Conservation (phyloP, 2,329 filamentous ascomycete species). For the Setomelanomma holmii region DNA sequence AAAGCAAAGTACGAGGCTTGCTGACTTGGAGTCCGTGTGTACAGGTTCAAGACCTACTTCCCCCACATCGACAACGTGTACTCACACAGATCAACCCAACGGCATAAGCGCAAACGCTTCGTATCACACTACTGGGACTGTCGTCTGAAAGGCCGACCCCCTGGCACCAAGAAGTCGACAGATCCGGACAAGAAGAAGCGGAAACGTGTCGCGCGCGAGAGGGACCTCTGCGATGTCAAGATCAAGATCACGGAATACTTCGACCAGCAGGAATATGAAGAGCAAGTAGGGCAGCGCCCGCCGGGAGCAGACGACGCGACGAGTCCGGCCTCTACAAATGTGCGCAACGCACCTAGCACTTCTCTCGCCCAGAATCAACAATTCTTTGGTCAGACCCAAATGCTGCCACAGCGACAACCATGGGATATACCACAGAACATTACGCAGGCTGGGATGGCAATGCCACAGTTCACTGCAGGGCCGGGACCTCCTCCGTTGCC, state of each 20-base stretch:
- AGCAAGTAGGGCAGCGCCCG: conserved; percentile 40
- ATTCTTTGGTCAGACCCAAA: conserved; percentile 31
- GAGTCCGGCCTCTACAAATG: conserved; percentile 8
- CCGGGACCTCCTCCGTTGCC: conserved; percentile 9
- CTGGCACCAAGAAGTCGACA: conserved; percentile 79
- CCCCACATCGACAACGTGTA: conserved; percentile 86
- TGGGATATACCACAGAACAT: conserved; percentile 30
- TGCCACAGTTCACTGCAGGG: conserved; percentile 17
- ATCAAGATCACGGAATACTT: conserved; percentile 86
- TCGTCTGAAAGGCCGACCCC: conserved; percentile 78
- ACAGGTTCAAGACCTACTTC: conserved; percentile 79
- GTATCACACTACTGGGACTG: conserved; percentile 87
- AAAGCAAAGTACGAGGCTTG: neutral
- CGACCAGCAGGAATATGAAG: conserved; percentile 56
- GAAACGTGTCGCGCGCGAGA: conserved; percentile 75
- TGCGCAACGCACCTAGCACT: conserved; percentile 6
- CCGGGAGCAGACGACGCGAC: conserved; percentile 20
- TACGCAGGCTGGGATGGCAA: conserved; percentile 18
- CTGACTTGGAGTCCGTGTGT: neutral
- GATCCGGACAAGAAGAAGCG: conserved; percentile 84
- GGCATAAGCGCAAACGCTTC: conserved; percentile 82
- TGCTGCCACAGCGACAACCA: conserved; percentile 20
- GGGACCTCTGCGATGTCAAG: conserved; percentile 84
- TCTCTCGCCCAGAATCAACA: conserved; percentile 17
- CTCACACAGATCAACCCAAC: conserved; percentile 81